Evolutionary conservation across 305 asterid species (phyloP).

Genomic region (Striga hermonthica): DNA sequence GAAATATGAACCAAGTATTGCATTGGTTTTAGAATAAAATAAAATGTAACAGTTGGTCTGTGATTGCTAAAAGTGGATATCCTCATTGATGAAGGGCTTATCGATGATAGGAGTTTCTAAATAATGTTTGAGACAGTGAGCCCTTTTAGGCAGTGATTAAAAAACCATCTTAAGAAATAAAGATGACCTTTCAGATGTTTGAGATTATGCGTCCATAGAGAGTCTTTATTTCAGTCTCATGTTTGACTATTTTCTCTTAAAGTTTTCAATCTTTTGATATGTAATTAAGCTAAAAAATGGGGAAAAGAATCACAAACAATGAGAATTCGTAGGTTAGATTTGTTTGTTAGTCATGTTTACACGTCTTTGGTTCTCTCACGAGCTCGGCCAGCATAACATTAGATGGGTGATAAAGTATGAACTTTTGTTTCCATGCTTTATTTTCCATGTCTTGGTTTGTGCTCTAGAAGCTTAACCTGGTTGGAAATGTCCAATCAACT

Average conservation of each 20-base stretch:
- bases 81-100: not conserved
- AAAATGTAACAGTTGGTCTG: conserved; percentile 6
- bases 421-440: not conserved
- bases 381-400: not conserved
- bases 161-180: not conserved
- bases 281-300: conserved; percentile 7
- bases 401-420: not conserved
- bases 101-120: conserved; percentile 6
- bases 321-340: not conserved
- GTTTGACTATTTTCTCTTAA: not conserved
- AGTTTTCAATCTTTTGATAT: not conserved
- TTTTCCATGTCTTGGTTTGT: not conserved
- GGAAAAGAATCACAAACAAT: not conserved
- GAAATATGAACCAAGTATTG: not conserved
- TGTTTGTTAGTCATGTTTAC: not conserved
- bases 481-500: not conserved
- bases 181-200: conserved; percentile 1
- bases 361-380: not conserved
- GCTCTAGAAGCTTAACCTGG: not conserved
- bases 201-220: not conserved
- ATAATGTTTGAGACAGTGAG: conserved; percentile 11
- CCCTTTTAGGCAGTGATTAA: not conserved
- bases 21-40: not conserved
- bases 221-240: conserved; percentile 1
- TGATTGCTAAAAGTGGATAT: not conserved